Evolutionary conservation across 306 rosid species (phyloP).

Genomic region (Ammopiptanthus mongolicus): DNA sequence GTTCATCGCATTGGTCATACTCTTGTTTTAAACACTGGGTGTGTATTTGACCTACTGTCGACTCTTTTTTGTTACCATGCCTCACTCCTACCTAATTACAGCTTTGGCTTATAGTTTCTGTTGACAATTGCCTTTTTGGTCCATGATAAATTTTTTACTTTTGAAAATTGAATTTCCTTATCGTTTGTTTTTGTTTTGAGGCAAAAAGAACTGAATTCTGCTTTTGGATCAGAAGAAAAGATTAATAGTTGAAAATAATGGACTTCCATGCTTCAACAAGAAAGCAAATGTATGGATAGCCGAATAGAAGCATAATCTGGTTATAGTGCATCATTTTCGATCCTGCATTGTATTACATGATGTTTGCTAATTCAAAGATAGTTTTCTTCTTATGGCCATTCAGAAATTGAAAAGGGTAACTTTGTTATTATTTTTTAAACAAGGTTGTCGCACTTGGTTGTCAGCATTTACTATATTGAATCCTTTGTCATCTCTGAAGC

Average conservation of each 20-base stretch:
- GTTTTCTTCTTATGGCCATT: not conserved
- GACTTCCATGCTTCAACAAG: not conserved
- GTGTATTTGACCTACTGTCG: conserved; percentile 21
- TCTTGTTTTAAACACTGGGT: conserved; percentile 89
- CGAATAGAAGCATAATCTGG: conserved; percentile 8
- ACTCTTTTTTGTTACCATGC: not conserved
- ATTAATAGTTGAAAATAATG: not conserved
- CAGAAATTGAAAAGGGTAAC: not conserved
- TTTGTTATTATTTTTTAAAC: not conserved
- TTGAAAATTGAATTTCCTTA: conserved; percentile 7
- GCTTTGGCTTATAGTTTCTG: not conserved
- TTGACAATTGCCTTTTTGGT: conserved; percentile 15
- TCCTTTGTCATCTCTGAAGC: conserved; percentile 17
- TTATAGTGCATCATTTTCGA: conserved; percentile 4
- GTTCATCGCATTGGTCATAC: conserved; percentile 92
- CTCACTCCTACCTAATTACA: conserved; percentile 1
- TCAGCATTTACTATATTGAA: conserved; percentile 6
- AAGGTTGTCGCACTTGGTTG: not conserved
- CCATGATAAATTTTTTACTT: conserved; percentile 11
- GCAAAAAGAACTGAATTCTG: not conserved
- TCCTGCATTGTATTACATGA: not conserved
- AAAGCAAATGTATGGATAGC: not conserved
- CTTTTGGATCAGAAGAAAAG: not conserved
- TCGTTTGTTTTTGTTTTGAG: not conserved
- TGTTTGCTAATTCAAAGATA: not conserved